These are phyloP conservation scores for Hyaloscypha hepaticicola DNA, from an alignment of 495 filamentous ascomycete species.

Conservation along the genomic window DNA sequence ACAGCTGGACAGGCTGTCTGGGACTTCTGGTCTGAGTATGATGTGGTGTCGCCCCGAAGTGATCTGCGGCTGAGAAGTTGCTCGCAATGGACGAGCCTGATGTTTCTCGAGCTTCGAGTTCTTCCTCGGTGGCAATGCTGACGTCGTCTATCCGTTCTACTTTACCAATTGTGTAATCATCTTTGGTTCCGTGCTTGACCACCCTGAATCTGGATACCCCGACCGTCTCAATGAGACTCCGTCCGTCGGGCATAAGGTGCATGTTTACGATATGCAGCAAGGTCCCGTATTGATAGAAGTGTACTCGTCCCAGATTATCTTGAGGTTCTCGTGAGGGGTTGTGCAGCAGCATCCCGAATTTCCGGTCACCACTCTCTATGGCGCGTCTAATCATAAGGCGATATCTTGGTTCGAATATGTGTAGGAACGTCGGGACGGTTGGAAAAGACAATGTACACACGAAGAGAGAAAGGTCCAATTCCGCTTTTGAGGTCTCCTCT, in stretches of 20 bases:
- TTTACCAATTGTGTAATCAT: slow-evolving; percentile 75
- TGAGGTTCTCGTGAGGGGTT: slow-evolving; percentile 56
- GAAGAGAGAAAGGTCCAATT: slow-evolving; percentile 70
- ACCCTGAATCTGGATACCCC: slow-evolving; percentile 77
- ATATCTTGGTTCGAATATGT: slow-evolving; percentile 91
- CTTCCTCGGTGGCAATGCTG: slow-evolving; percentile 76
- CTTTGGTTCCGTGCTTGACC: slow-evolving; percentile 56
- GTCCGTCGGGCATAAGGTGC: slow-evolving; percentile 73
- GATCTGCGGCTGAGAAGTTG: slow-evolving; percentile 23
- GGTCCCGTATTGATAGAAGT: slow-evolving; percentile 75
- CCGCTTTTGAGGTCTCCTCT: slow-evolving; percentile 50
- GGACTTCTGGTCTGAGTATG: slow-evolving; percentile 10
- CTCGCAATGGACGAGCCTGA: slow-evolving; percentile 23
- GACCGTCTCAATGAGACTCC: slow-evolving; percentile 73
- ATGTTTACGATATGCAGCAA: slow-evolving; percentile 69
- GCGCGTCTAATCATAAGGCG: slow-evolving; percentile 82
- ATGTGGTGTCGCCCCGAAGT: slow-evolving; percentile 19
- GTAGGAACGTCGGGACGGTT: slow-evolving; percentile 77
- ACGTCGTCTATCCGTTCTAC: slow-evolving; percentile 78
- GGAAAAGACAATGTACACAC: slow-evolving; percentile 81
- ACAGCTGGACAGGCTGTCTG: slow-evolving; percentile 19
- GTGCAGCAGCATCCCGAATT: slow-evolving; percentile 82
- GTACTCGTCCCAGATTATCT: slow-evolving; percentile 51
- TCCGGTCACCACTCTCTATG: slow-evolving; percentile 62
- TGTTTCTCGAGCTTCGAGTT: slow-evolving; percentile 64